Conservation (phyloP, 83 land plant species). For the Diphasiastrum complanatum region DNA sequence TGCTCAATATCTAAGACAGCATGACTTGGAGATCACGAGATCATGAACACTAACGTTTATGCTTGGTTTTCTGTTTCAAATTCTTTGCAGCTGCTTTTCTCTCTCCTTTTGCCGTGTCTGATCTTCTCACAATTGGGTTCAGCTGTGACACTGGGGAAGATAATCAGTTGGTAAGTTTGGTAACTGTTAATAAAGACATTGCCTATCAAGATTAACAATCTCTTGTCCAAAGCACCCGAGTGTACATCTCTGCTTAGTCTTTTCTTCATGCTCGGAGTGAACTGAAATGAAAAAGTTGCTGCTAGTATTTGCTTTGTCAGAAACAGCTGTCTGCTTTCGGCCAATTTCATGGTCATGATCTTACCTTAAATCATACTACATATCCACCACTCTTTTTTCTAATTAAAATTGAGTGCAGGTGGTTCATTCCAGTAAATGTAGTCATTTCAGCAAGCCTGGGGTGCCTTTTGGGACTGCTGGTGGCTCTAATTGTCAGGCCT, state of each 20-base stretch:
- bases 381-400: slow-evolving; percentile 3
- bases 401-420: no score
- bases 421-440: slow-evolving; percentile 95
- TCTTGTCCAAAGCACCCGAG: not conserved
- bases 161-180: slow-evolving; percentile 60
- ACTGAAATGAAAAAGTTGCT: no score
- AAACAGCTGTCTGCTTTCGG: no score
- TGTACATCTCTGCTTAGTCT: not conserved
- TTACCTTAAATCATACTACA: not conserved
- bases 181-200: not conserved
- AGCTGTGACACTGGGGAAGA: slow-evolving; percentile 58
- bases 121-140: slow-evolving; percentile 79
- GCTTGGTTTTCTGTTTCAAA: not conserved
- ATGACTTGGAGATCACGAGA: not conserved
- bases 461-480: slow-evolving; percentile 64
- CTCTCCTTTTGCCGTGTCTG: slow-evolving; percentile 69
- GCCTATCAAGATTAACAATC: not conserved
- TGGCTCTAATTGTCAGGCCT: slow-evolving; percentile 63
- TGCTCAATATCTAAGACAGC: not conserved
- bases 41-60: not conserved
- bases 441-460: slow-evolving; percentile 56
- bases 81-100: slow-evolving; percentile 62
- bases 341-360: no score
- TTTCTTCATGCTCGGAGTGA: no score
- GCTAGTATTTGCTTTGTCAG: no score